A percentile compares a stretch with the other conserved stretches of the same genome.
Conservation (phyloP, 768 basidiomycete species). For the Rhodotorula paludigena region DNA sequence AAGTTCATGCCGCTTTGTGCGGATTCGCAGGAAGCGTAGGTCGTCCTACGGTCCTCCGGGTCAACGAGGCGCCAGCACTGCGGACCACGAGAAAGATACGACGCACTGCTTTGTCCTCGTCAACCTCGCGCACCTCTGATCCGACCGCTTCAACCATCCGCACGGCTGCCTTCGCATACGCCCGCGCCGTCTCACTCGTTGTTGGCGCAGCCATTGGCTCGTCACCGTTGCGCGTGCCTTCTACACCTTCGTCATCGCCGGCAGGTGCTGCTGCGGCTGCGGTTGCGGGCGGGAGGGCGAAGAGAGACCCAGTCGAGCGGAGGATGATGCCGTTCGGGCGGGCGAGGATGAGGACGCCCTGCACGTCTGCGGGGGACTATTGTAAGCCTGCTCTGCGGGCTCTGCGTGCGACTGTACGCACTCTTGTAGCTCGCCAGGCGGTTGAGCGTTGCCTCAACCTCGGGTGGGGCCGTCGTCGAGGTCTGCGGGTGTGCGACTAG, state of each 20-base stretch:
- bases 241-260: neutral
- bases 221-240: neutral
- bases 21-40: slow-evolving; percentile 48
- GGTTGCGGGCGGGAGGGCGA: slow-evolving; percentile 21
- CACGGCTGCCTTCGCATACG: slow-evolving; percentile 32
- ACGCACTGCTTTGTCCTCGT: slow-evolving; percentile 46
- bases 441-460: neutral
- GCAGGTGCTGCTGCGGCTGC: neutral
- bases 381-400: neutral
- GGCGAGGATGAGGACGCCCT: slow-evolving; percentile 48
- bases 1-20: slow-evolving; percentile 50
- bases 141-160: slow-evolving; percentile 42
- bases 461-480: neutral
- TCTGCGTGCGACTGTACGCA: neutral
- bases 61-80: neutral
- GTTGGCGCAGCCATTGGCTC: neutral
- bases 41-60: slow-evolving; percentile 45
- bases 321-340: slow-evolving; percentile 38
- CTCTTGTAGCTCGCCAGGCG: slow-evolving; percentile 43
- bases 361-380: slow-evolving; percentile 42
- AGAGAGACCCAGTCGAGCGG: slow-evolving; percentile 35
- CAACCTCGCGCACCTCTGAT: slow-evolving; percentile 42
- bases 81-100: too few relatives aligned
- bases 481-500: too few relatives aligned
- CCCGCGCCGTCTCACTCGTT: slow-evolving; percentile 24